These are phyloP conservation scores for Saccharomycopsis sp. DNA, from an alignment of 805 yeast genomes.

Conservation along the genomic window DNA sequence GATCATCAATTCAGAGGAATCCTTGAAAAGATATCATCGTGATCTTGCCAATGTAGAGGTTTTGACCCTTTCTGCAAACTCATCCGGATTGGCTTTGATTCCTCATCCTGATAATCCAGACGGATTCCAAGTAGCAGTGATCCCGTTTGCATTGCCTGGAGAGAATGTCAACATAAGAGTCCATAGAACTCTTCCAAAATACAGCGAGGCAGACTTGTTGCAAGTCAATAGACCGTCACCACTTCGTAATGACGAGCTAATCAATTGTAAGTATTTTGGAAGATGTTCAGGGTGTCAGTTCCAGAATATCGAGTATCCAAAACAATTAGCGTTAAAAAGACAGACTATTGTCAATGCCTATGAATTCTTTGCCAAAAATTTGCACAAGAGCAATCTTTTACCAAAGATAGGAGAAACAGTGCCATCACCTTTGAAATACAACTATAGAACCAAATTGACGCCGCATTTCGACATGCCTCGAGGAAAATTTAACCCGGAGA, in stretches of 20 bases:
- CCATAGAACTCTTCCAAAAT: conserved; percentile 69
- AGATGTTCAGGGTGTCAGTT: conserved; percentile 93
- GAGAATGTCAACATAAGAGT: conserved; percentile 67
- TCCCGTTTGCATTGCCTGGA: conserved; percentile 88
- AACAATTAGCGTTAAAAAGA: conserved; percentile 68
- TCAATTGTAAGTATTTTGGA: conserved; percentile 80
- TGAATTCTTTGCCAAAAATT: conserved; percentile 60
- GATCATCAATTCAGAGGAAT: conserved; percentile 52
- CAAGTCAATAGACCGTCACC: conserved; percentile 39
- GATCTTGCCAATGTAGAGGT: conserved; percentile 52
- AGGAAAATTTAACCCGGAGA: conserved; percentile 31
- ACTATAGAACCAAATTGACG: conserved; percentile 87
- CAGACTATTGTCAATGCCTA: conserved; percentile 78
- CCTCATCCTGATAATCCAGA: conserved; percentile 43
- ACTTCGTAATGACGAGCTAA: conserved; percentile 54
- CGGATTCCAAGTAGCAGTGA: conserved; percentile 55
- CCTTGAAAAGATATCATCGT: conserved; percentile 48
- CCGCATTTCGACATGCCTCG: conserved; percentile 89
- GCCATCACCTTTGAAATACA: conserved; percentile 68
- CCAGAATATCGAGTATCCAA: conserved; percentile 67
- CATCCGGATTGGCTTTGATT: conserved; percentile 78
- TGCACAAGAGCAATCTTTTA: conserved; percentile 36
- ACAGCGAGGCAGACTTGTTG: conserved; percentile 70
- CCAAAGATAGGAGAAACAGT: conserved; percentile 63
- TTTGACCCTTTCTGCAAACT: conserved; percentile 60